These are phyloP conservation scores for Aspergillus intermedius DNA, from an alignment of 2,329 filamentous ascomycete species.

Conservation along the genomic window DNA sequence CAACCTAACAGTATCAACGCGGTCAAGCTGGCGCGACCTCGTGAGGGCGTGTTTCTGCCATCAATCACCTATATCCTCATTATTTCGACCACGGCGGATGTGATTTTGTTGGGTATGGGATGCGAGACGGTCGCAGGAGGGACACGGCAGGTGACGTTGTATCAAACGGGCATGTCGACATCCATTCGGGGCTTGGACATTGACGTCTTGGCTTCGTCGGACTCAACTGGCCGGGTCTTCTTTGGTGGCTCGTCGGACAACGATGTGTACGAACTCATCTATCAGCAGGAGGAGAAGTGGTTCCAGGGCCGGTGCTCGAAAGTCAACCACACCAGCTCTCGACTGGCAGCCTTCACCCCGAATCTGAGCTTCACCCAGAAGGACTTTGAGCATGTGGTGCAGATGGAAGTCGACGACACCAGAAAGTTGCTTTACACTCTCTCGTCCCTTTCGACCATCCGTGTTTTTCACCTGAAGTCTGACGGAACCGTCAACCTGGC, in stretches of 20 bases:
- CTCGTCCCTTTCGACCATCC: constrained; percentile 79
- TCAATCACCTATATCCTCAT: constrained; percentile 84
- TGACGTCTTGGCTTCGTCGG: constrained; percentile 69
- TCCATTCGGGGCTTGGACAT: constrained; percentile 71
- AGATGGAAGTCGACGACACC: constrained; percentile 83
- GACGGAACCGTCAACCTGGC: constrained; percentile 47
- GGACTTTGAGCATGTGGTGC: constrained; percentile 58
- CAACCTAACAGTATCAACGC: constrained; percentile 80
- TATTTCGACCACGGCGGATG: constrained; percentile 76
- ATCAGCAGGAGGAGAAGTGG: constrained; percentile 97
- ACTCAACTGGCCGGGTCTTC: constrained; percentile 80
- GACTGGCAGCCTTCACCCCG: constrained; percentile 55
- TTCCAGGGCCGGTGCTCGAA: constrained; percentile 83
- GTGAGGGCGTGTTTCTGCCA: constrained; percentile 77
- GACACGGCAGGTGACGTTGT: constrained; percentile 67
- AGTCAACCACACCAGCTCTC: constrained; percentile 75
- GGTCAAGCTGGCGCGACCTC: constrained; percentile 81
- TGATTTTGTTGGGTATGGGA: constrained; percentile 79
- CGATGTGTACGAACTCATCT: constrained; percentile 88
- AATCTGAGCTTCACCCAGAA: constrained; percentile 36
- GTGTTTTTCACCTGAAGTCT: constrained; percentile 79
- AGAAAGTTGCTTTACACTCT: constrained; percentile 85
- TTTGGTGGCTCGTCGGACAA: constrained; percentile 75
- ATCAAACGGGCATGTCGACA: constrained; percentile 80
- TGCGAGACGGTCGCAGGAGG: constrained; percentile 59